These are phyloP conservation scores for Lecanoromycetidae sp. DNA, from an alignment of 2,329 filamentous ascomycete genomes.

Conservation along the genomic window DNA sequence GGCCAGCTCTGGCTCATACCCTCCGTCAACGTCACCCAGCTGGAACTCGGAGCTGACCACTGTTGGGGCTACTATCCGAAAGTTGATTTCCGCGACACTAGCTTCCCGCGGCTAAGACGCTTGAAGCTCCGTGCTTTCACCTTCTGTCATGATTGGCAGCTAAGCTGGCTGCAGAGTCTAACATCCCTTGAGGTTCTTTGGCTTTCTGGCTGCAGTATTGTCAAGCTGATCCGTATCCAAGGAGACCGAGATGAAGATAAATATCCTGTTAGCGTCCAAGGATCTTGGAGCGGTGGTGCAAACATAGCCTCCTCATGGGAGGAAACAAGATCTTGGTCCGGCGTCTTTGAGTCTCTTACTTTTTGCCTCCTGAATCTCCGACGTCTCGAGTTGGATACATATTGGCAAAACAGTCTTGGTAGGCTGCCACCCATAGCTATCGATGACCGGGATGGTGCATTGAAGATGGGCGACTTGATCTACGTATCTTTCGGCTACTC, in stretches of 20 bases:
- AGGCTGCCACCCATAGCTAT: no score
- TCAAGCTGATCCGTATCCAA: not conserved
- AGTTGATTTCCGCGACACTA: not conserved
- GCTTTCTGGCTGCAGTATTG: not conserved
- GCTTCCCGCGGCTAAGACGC: not conserved
- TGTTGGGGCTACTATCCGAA: not conserved
- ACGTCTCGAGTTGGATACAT: no score
- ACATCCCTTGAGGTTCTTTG: not conserved
- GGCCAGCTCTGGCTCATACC: not conserved
- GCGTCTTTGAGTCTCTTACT: no score
- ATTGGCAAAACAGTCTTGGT: no score
- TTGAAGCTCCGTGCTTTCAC: not conserved
- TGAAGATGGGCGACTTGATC: no score
- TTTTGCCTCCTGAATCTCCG: no score
- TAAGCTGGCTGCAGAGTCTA: not conserved
- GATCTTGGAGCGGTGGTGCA: no score
- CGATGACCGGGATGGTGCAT: no score
- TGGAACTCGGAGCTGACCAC: not conserved
- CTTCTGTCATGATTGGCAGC: constrained; percentile 5
- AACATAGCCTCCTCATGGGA: no score
- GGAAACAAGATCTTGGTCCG: no score
- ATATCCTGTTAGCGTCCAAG: not conserved
- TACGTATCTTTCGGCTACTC: no score
- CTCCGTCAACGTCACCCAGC: not conserved
- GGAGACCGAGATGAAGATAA: not conserved